These are phyloP conservation scores for Nannochloropsis gaditana DNA, from an alignment of 108 stramenopile genomes.

Conservation along the genomic window DNA sequence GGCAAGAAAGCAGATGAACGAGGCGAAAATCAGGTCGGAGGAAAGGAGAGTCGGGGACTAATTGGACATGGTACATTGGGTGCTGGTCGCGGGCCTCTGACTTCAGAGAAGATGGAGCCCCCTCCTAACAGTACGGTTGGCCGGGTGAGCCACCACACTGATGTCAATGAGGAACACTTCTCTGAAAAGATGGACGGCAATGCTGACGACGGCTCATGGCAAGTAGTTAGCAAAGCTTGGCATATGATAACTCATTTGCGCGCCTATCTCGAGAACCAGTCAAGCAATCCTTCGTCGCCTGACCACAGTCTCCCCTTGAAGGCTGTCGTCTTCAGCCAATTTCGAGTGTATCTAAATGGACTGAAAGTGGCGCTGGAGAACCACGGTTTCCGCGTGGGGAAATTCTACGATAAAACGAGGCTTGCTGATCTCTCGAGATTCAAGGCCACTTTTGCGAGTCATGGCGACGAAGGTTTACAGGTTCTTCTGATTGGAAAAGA, in stretches of 20 bases:
- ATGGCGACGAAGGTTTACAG: conserved; percentile 50
- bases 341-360: conserved; percentile 28
- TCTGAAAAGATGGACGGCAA: not conserved
- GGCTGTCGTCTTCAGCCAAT: conserved; percentile 50
- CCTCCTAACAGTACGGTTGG: not conserved
- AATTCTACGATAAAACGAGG: conserved; percentile 43
- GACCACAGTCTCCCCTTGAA: conserved; percentile 27
- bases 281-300: not conserved
- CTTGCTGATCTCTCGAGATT: not conserved
- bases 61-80: not conserved
- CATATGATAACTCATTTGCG: not conserved
- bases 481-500: conserved; percentile 77
- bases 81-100: not conserved
- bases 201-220: not conserved
- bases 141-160: not conserved
- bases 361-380: not conserved
- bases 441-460: conserved; percentile 29
- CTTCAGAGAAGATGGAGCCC: not conserved
- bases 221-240: not conserved
- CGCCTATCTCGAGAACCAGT: not conserved
- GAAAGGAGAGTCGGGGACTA: conserved; percentile 35
- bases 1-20: not conserved
- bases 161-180: not conserved
- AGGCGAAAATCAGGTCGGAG: conserved; percentile 33
- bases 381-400: conserved; percentile 23